These are phyloP conservation scores for Aquilaria sinensis DNA, from an alignment of 345 rosid species.

Conservation along the genomic window DNA sequence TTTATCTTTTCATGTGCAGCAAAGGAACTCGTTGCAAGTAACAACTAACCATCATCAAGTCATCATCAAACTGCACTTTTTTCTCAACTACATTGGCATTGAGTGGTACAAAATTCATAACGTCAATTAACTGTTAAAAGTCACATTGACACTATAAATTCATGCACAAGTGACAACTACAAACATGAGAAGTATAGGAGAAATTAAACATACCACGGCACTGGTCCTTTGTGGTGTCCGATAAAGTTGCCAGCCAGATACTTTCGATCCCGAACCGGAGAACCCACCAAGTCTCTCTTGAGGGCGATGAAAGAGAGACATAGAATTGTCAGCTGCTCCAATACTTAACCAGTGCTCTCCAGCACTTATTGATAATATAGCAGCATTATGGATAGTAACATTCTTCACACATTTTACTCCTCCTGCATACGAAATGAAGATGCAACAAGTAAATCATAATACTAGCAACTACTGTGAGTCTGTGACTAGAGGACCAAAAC, in stretches of 20 bases:
- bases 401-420: conserved; percentile 86
- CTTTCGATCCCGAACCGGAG: conserved; percentile 59
- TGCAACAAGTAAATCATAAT: background rate
- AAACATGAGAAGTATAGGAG: background rate
- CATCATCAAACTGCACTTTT: too few species aligned
- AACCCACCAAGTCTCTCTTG: conserved; percentile 67
- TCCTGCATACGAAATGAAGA: conserved; percentile 32
- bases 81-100: too few species aligned
- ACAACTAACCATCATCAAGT: too few species aligned
- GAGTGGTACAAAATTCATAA: too few species aligned
- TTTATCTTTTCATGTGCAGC: too few species aligned
- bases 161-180: background rate
- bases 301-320: conserved; percentile 97
- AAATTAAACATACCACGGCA: conserved; percentile 68
- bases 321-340: conserved; percentile 98
- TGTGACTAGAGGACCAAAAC: background rate
- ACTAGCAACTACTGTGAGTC: background rate
- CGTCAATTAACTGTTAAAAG: too few species aligned
- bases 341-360: conserved; percentile 96
- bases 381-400: conserved; percentile 71
- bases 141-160: too few species aligned
- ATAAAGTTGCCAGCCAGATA: conserved; percentile 96
- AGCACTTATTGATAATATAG: conserved; percentile 83
- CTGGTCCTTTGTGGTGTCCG: conserved; percentile 82
- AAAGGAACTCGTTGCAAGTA: too few species aligned